phyloP scores from a whole-genome alignment of 2,329 filamentous ascomycete species.

The Cladophialophora bantiana region DNA sequence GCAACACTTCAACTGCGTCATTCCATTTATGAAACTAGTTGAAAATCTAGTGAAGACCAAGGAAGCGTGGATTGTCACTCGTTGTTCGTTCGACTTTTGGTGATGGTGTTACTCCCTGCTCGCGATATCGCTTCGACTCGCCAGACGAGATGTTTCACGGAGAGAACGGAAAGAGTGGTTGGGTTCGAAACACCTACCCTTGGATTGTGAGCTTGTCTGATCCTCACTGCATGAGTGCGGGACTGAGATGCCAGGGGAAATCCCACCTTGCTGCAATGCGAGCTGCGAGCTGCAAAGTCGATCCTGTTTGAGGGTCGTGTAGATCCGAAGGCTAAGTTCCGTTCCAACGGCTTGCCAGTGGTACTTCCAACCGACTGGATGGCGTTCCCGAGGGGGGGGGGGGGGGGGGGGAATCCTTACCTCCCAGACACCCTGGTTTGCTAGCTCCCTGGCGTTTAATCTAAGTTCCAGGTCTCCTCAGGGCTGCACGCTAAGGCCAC shows the following conservation, averaged over 20 bases:
- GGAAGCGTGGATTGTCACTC: slow-evolving; percentile 1
- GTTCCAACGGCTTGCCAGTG: slow-evolving; percentile 11
- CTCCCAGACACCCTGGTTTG: slow-evolving; percentile 3
- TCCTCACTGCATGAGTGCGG: slow-evolving; percentile 1
- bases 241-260: slow-evolving; percentile 19
- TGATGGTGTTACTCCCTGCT: neutral
- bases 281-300: slow-evolving; percentile 26
- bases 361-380: slow-evolving; percentile 16
- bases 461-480: slow-evolving; percentile 20
- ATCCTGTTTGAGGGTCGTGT: slow-evolving; percentile 26
- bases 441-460: slow-evolving; percentile 15
- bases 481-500: slow-evolving; percentile 14
- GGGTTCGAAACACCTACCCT: slow-evolving; percentile 1
- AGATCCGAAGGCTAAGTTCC: slow-evolving; percentile 19
- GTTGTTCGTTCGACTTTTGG: neutral
- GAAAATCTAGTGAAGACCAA: slow-evolving; percentile 14
- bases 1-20: neutral
- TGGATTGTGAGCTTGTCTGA: neutral
- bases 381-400: slow-evolving; percentile 1
- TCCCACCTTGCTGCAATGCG: slow-evolving; percentile 17
- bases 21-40: slow-evolving; percentile 14
- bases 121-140: neutral
- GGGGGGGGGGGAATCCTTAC: slow-evolving; percentile 12
- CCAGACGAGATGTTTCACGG: neutral
- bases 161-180: slow-evolving; percentile 5